Evolutionary conservation across 768 basidiomycete genomes (phyloP).

Genomic region (Boletellus ananas): DNA sequence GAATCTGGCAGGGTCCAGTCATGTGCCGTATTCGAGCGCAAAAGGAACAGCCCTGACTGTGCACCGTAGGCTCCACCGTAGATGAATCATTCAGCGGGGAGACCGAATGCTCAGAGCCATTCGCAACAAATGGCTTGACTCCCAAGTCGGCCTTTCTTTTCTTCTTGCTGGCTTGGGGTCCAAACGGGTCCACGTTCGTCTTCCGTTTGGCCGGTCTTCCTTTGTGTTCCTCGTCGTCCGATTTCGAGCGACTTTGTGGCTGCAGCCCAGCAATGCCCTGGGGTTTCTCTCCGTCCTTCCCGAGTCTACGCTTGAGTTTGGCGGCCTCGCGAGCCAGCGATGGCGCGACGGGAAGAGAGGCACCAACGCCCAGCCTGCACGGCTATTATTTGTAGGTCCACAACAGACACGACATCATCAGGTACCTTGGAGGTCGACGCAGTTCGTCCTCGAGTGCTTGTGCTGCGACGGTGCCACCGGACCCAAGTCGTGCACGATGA

Average conservation of each 20-base stretch:
- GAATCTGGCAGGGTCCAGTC: constrained; percentile 8
- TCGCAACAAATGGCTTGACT: neutral
- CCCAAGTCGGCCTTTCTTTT: constrained; percentile 40
- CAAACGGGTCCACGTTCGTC: constrained; percentile 55
- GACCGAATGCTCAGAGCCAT: neutral
- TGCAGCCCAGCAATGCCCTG: constrained; percentile 35
- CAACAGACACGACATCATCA: neutral
- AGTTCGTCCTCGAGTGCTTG: constrained; percentile 64
- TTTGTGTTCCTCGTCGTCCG: constrained; percentile 54
- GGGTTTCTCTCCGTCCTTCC: constrained; percentile 48
- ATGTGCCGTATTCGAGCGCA: neutral
- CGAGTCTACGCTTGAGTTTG: constrained; percentile 58
- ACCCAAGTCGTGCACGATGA: constrained; percentile 35
- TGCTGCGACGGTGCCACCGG: constrained; percentile 33
- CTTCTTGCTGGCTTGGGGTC: constrained; percentile 34
- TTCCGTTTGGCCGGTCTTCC: constrained; percentile 59
- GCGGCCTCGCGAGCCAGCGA: constrained; percentile 50
- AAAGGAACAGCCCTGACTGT: constrained; percentile 12
- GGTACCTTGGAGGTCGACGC: constrained; percentile 66
- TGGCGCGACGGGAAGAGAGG: constrained; percentile 49
- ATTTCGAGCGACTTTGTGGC: constrained; percentile 21
- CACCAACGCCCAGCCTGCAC: constrained; percentile 71
- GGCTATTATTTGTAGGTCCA: constrained; percentile 6
- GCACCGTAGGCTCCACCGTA: neutral
- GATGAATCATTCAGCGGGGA: neutral